Conservation (phyloP, 805 yeast species). For the Yarrowia sp. region DNA sequence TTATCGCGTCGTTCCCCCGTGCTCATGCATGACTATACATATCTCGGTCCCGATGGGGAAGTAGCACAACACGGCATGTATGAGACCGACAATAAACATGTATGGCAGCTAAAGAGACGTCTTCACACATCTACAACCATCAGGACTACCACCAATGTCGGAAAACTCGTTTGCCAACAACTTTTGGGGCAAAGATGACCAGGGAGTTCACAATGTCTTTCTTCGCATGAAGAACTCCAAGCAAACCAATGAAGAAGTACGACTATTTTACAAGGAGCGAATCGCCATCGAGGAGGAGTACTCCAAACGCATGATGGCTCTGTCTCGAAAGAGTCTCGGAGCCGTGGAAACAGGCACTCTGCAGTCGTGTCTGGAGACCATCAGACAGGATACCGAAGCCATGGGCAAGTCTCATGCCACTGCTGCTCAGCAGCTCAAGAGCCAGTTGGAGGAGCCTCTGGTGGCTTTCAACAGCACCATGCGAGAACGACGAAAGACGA, state of each 20-base stretch:
- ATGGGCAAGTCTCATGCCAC: slow-evolving; percentile 57
- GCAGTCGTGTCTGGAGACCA: slow-evolving; percentile 56
- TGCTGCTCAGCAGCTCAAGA: slow-evolving; percentile 50
- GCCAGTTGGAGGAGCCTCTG: slow-evolving; percentile 54
- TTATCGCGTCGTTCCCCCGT: neutral
- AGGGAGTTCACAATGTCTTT: slow-evolving; percentile 56
- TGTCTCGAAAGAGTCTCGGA: slow-evolving; percentile 55
- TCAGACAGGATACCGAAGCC: slow-evolving; percentile 56
- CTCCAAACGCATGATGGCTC: slow-evolving; percentile 50
- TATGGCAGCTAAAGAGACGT: neutral
- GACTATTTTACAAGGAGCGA: slow-evolving; percentile 51
- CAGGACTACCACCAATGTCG: slow-evolving; percentile 10
- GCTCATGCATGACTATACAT: slow-evolving; percentile 13
- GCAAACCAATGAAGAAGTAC: slow-evolving; percentile 54
- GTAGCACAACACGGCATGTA: slow-evolving; percentile 13
- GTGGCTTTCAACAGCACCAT: slow-evolving; percentile 51
- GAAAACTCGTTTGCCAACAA: slow-evolving; percentile 38
- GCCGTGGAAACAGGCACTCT: slow-evolving; percentile 58
- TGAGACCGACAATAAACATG: slow-evolving; percentile 5
- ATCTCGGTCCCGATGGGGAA: neutral
- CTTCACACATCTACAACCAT: slow-evolving; percentile 7
- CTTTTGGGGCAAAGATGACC: slow-evolving; percentile 57
- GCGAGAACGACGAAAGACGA: slow-evolving; percentile 53
- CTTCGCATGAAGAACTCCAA: slow-evolving; percentile 59
- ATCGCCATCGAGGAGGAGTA: slow-evolving; percentile 72